phyloP scores from a whole-genome alignment of 2,329 filamentous ascomycete species.

The Escovopsis sp. region DNA sequence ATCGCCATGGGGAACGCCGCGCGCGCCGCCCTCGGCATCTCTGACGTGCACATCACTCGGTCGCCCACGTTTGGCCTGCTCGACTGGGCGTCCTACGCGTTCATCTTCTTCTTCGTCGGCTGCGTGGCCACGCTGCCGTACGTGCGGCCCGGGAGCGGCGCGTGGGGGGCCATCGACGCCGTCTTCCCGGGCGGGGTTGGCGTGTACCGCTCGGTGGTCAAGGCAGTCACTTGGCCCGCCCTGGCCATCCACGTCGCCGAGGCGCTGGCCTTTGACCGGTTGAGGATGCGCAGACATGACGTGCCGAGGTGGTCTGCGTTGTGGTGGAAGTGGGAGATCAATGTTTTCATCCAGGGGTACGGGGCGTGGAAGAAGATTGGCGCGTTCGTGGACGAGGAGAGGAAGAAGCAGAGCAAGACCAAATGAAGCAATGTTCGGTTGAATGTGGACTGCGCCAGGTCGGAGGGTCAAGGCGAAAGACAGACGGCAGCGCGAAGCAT shows the following conservation, averaged over 20 bases:
- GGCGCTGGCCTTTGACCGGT: conserved; percentile 35
- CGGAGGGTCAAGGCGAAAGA: no score
- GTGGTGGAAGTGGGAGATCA: conserved; percentile 41
- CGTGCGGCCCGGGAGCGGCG: conserved; percentile 35
- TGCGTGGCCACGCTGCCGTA: conserved; percentile 32
- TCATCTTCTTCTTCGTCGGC: conserved; percentile 39
- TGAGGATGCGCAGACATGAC: conserved; percentile 31
- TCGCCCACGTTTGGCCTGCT: conserved; percentile 28
- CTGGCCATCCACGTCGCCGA: conserved; percentile 53
- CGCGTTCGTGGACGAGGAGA: conserved; percentile 28
- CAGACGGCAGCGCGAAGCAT: background rate
- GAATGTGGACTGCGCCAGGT: no score
- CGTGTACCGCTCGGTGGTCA: conserved; percentile 44
- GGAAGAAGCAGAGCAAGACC: conserved; percentile 20
- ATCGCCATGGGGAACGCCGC: conserved; percentile 52
- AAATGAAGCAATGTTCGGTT: background rate
- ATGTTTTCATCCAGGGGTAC: conserved; percentile 39
- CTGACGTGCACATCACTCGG: conserved; percentile 27
- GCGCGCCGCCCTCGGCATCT: conserved; percentile 43
- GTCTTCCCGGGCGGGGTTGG: conserved; percentile 42
- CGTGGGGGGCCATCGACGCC: conserved; percentile 34
- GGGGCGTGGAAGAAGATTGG: conserved; percentile 38
- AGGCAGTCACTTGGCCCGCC: conserved; percentile 42
- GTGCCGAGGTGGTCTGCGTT: conserved; percentile 29
- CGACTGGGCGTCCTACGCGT: conserved; percentile 38